A percentile compares a stretch with the other conserved stretches of the same genome.
Conservation (phyloP, 805 yeast species). For the Candida pseudoglaebosa region DNA sequence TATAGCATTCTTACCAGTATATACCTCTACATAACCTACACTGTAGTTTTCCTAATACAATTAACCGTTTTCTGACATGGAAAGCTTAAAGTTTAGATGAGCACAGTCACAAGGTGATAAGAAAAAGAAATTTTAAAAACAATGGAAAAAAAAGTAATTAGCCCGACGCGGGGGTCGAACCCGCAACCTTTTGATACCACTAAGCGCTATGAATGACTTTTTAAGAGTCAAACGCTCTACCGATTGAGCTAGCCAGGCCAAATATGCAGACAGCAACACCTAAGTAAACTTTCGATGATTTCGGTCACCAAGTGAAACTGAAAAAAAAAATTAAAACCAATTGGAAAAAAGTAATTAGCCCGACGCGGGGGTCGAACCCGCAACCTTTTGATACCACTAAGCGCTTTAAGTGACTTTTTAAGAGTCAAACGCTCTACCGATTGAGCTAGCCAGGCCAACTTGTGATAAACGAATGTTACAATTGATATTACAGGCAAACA, state of each 20-base stretch:
- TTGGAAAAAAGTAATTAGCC: constrained; percentile 9
- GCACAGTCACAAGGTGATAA: no score
- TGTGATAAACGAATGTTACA: no score
- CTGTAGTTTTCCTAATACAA: no score
- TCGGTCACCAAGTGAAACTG: no score
- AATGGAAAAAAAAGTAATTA: constrained; percentile 4
- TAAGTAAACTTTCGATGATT: no score
- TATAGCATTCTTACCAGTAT: no score
- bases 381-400: constrained; percentile 10
- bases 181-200: constrained; percentile 11
- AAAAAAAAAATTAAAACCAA: not conserved
- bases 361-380: constrained; percentile 17
- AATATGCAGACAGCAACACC: no score
- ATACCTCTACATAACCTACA: no score
- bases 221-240: constrained; percentile 12
- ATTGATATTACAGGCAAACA: no score
- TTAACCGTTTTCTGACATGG: no score
- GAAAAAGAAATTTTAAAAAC: not conserved
- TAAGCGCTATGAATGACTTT: constrained; percentile 3
- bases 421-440: constrained; percentile 12
- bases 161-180: constrained; percentile 18
- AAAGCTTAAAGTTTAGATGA: no score
- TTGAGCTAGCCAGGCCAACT: constrained; percentile 13
- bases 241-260: constrained; percentile 13
- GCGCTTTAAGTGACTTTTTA: constrained; percentile 4